A percentile compares a stretch with the other conserved stretches of the same genome.
Evolutionary conservation across 2,329 filamentous ascomycete species (phyloP).

Genomic region (Metarhizium guizhouense): DNA sequence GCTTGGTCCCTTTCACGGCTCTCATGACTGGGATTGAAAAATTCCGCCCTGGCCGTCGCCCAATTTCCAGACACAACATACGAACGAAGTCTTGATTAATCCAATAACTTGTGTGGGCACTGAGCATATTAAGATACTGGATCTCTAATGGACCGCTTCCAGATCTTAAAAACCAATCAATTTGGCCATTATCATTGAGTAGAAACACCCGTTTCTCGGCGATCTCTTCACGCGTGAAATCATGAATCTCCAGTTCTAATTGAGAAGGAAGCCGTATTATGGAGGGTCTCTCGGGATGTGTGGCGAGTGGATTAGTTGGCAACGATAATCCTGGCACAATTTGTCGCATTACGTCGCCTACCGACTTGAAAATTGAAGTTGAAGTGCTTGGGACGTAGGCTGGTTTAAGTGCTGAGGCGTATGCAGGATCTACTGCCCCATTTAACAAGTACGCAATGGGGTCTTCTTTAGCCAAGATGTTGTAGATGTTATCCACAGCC

Average conservation of each 20-base stretch:
- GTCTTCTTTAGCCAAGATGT: constrained; percentile 64
- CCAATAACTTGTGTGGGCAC: constrained; percentile 95
- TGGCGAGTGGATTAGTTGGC: constrained; percentile 17
- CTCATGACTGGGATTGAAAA: constrained; percentile 49
- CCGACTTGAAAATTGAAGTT: constrained; percentile 53
- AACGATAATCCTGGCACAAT: constrained; percentile 46
- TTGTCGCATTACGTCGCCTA: constrained; percentile 53
- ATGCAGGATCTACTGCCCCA: constrained; percentile 74
- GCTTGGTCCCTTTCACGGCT: constrained; percentile 44
- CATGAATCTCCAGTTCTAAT: constrained; percentile 90
- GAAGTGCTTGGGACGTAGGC: constrained; percentile 71
- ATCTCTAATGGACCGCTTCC: constrained; percentile 84
- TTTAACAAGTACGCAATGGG: constrained; percentile 90
- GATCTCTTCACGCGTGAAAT: constrained; percentile 86
- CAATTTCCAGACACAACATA: constrained; percentile 82
- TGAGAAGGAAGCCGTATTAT: constrained; percentile 47
- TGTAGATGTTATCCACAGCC: constrained; percentile 93
- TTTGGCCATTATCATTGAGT: constrained; percentile 92
- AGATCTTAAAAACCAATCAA: constrained; percentile 81
- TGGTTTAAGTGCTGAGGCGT: constrained; percentile 66
- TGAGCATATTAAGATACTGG: constrained; percentile 94
- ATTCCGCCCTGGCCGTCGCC: constrained; percentile 59
- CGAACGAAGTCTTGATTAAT: constrained; percentile 77
- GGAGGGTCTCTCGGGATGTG: constrained; percentile 25
- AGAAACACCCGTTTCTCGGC: constrained; percentile 81